Base-by-base conservation (phyloP, 2,329 filamentous ascomycete genomes). In the Clonostachys byssicola region DNA sequence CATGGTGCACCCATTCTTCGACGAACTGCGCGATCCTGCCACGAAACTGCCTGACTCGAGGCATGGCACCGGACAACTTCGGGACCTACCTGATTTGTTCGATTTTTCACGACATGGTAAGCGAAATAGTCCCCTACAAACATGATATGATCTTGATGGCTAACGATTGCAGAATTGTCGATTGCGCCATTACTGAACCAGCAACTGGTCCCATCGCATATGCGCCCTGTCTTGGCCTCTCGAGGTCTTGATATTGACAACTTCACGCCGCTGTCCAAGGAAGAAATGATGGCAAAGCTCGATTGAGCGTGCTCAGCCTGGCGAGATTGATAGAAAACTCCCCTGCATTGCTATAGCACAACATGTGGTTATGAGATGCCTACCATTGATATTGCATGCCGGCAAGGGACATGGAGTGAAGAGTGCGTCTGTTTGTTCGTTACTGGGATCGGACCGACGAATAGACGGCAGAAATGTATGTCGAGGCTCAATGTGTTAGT, bases 1-100 rank as follows among this genome's bases (percentile, higher is more conserved):
- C 45, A 96, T 99, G 92, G 88, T 95, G 49, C 94, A 99, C 61
- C 91, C 94, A 36, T 99, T 97, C 80, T 99, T 99, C 62, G 92
- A 99, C 62, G 94, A 99, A 70, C 78, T 99, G 53, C 83, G 94
- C 60, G 91, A 96, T 60, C 89, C 91, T n/a, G 84, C 68, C 65
- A 97, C 92, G 50, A 89, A 87, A 66, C 78, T 99, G 54, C 94
- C 92, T 10, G 94, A 99, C 67, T 99, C 94, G 20, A 88, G 94
- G 64, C 91, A 96, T 70, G 82, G 89, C 52, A 89, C 87, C 56
- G 88, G 87, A 51, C 78, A 88, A 42, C 71, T 88, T 44, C 87
- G 88, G 64, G 92, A 96, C 51, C 73, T 99, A 45, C 94, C 94
- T 18, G 78, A 80, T 42, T 80, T 99, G 47, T 99, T 96, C 70